Conservation (phyloP, 2,329 filamentous ascomycete genomes). For the Fusarium ambrosium region DNA sequence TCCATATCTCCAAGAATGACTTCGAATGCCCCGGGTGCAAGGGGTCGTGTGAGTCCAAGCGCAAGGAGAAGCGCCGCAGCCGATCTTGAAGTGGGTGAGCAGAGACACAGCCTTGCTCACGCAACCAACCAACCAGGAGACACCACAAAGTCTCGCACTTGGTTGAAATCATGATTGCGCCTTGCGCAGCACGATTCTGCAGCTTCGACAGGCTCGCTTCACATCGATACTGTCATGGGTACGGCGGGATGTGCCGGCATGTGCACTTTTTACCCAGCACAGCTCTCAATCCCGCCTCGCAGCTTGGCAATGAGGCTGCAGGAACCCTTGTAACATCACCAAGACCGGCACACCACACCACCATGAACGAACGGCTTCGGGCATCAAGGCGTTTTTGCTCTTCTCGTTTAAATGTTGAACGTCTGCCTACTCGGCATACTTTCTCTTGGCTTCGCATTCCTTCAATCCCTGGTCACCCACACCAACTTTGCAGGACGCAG, state of each 20-base stretch:
- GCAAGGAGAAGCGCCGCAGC: conserved; percentile 53
- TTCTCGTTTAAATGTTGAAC: background rate
- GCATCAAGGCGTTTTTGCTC: conserved; percentile 24
- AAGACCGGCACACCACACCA: conserved; percentile 16
- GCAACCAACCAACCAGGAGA: conserved; percentile 23
- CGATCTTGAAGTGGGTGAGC: conserved; percentile 34
- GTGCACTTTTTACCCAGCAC: conserved; percentile 11
- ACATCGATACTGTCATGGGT: background rate
- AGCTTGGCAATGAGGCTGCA: conserved; percentile 25
- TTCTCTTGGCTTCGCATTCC: conserved; percentile 18
- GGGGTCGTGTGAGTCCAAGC: conserved; percentile 59
- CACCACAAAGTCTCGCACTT: conserved; percentile 20
- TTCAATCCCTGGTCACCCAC: conserved; percentile 27
- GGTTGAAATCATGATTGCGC: conserved; percentile 22
- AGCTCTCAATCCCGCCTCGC: conserved; percentile 10
- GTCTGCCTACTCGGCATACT: conserved; percentile 8
- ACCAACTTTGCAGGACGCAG: conserved; percentile 4
- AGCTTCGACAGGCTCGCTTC: background rate
- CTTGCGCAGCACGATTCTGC: conserved; percentile 13
- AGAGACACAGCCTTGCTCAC: conserved; percentile 23
- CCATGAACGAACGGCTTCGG: background rate
- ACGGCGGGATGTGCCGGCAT: background rate
- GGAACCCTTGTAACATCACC: conserved; percentile 24
- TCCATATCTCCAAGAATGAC: conserved; percentile 55
- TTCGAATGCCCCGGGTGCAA: conserved; percentile 65